Evolutionary conservation across 2,329 filamentous ascomycete species (phyloP).

Genomic region (Periconia macrospinosa): DNA sequence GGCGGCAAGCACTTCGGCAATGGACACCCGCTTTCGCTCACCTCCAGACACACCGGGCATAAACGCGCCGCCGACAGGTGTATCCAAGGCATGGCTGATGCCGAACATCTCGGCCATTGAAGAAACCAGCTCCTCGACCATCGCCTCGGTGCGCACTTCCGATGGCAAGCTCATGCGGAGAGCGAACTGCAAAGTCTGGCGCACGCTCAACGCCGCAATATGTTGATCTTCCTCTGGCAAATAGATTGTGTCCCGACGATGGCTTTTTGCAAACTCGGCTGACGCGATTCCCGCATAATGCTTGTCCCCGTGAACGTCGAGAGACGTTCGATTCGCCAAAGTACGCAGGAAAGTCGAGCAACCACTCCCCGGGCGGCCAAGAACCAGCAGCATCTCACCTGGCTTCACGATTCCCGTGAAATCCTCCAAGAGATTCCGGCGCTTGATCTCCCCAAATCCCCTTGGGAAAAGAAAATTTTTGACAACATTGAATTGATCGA

Average conservation of each 20-base stretch:
- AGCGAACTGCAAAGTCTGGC: conserved; percentile 83
- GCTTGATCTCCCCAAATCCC: too few species aligned
- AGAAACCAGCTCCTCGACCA: conserved; percentile 61
- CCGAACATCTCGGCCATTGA: conserved; percentile 69
- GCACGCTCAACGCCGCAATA: conserved; percentile 80
- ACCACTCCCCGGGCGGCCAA: conserved; percentile 54
- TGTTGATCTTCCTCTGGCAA: conserved; percentile 87
- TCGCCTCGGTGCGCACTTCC: conserved; percentile 36
- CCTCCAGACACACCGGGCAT: conserved; percentile 67
- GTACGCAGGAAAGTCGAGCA: conserved; percentile 62
- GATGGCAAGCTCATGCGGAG: conserved; percentile 40
- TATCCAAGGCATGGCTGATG: conserved; percentile 57
- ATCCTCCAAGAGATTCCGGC: too few species aligned
- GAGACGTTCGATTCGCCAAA: conserved; percentile 2
- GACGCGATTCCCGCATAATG: conserved; percentile 62
- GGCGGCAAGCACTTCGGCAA: conserved; percentile 63
- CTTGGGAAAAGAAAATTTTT: too few species aligned
- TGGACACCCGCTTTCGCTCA: conserved; percentile 68
- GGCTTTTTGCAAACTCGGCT: conserved; percentile 69
- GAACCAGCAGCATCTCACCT: conserved; percentile 47
- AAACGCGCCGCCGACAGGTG: conserved; percentile 67
- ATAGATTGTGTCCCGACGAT: conserved; percentile 81
- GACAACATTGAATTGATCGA: too few species aligned
- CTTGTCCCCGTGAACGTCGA: conserved; percentile 58
- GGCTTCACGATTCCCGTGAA: conserved; percentile 67